These are phyloP conservation scores for Penicillium janthinellum DNA, from an alignment of 2,329 filamentous ascomycete species.

Conservation along the genomic window DNA sequence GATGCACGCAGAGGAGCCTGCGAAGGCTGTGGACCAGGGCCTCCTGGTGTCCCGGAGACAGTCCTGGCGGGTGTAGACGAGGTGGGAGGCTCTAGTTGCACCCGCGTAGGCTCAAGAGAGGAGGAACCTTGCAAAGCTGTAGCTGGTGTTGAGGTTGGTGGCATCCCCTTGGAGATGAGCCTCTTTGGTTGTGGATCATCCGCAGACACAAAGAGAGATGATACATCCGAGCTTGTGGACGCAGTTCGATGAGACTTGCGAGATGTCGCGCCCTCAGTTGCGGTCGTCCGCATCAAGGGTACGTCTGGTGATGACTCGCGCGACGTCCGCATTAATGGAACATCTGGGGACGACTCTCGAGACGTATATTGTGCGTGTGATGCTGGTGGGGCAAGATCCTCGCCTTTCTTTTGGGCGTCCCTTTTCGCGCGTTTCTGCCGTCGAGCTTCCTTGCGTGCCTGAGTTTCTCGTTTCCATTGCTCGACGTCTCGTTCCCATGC, in stretches of 20 bases:
- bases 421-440: not conserved
- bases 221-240: not conserved
- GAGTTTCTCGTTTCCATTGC: slow-evolving; percentile 23
- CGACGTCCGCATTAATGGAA: not conserved
- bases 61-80: not conserved
- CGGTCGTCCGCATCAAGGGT: not conserved
- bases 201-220: slow-evolving; percentile 22
- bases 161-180: not conserved
- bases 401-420: not conserved
- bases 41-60: not conserved
- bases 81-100: not conserved
- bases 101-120: not conserved
- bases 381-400: not conserved
- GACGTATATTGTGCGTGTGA: not conserved
- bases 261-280: not conserved
- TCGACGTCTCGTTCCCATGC: slow-evolving; percentile 32
- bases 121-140: not conserved
- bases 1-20: not conserved
- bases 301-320: not conserved
- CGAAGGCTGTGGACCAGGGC: not conserved
- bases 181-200: not conserved
- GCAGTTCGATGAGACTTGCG: not conserved
- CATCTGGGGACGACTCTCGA: not conserved
- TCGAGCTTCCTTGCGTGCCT: slow-evolving; percentile 29
- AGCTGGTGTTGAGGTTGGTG: not conserved